Conservation (phyloP, 2,329 filamentous ascomycete genomes). For the Teratosphaeria pseudoeucalypti region DNA sequence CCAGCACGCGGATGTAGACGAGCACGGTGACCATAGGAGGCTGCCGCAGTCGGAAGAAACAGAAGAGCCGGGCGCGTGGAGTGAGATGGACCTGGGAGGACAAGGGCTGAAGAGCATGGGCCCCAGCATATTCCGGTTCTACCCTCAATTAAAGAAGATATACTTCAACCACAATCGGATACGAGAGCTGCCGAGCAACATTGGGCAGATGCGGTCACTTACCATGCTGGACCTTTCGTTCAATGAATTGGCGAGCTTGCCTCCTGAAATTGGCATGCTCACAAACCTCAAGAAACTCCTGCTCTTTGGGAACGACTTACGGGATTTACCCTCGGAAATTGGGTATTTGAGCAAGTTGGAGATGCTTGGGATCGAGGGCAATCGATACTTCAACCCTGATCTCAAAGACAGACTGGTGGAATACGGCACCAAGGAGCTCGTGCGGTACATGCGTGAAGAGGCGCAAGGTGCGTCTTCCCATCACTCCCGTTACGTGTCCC, state of each 20-base stretch:
- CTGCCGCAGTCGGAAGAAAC: constrained; percentile 36
- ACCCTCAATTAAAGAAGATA: constrained; percentile 80
- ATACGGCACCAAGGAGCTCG: constrained; percentile 74
- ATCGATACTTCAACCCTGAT: constrained; percentile 60
- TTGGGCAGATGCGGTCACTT: constrained; percentile 73
- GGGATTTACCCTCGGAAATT: constrained; percentile 71
- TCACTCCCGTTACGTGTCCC: background rate
- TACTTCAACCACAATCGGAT: constrained; percentile 93
- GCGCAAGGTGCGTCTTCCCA: constrained; percentile 58
- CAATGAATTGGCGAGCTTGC: constrained; percentile 74
- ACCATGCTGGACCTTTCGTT: constrained; percentile 77
- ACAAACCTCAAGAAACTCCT: constrained; percentile 78
- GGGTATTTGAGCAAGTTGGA: constrained; percentile 84
- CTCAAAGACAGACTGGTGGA: constrained; percentile 77
- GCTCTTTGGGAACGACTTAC: constrained; percentile 83
- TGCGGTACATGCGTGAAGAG: constrained; percentile 72
- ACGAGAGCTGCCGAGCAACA: constrained; percentile 62
- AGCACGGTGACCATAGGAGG: constrained; percentile 52
- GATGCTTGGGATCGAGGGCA: constrained; percentile 83
- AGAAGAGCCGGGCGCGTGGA: constrained; percentile 61
- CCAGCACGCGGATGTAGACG: constrained; percentile 38
- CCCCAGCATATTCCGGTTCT: constrained; percentile 64
- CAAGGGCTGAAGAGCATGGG: constrained; percentile 82
- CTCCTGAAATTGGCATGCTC: constrained; percentile 91
- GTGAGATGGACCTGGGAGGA: constrained; percentile 89